These are phyloP conservation scores for Suillus discolor DNA, from an alignment of 768 basidiomycete genomes.

Conservation along the genomic window DNA sequence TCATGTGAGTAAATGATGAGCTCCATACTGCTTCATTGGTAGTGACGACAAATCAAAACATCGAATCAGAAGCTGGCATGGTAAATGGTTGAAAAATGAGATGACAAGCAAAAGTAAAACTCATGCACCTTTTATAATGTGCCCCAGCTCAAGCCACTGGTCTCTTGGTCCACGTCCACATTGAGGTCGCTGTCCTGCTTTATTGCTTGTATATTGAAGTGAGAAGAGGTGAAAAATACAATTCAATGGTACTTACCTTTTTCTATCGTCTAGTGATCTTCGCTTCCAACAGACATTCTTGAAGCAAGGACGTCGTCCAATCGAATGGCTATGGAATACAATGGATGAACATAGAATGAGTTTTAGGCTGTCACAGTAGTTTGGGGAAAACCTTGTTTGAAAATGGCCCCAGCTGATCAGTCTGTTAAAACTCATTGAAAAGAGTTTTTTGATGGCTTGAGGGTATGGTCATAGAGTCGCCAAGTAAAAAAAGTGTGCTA, in stretches of 20 bases:
- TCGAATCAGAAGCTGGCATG: neutral
- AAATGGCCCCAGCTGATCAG: too few relatives aligned
- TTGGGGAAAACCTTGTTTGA: too few relatives aligned
- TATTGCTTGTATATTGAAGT: neutral
- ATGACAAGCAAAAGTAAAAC: neutral
- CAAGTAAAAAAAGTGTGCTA: neutral
- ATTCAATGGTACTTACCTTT: neutral
- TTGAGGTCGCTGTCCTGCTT: neutral
- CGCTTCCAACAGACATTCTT: neutral
- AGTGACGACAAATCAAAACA: neutral
- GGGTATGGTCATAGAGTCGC: neutral
- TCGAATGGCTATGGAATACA: neutral
- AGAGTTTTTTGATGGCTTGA: too few relatives aligned
- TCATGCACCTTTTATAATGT: neutral
- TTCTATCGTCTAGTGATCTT: neutral
- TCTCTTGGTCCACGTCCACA: neutral
- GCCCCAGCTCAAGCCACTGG: neutral
- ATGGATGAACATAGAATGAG: too few relatives aligned
- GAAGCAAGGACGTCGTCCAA: neutral
- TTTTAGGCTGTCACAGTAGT: too few relatives aligned
- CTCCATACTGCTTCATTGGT: neutral
- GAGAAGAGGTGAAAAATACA: neutral
- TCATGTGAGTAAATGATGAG: neutral
- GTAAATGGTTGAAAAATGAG: neutral
- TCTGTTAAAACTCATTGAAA: too few relatives aligned